These are phyloP conservation scores for Pseudoneurospora amorphoporcata DNA, from an alignment of 495 filamentous ascomycete genomes.

Conservation along the genomic window DNA sequence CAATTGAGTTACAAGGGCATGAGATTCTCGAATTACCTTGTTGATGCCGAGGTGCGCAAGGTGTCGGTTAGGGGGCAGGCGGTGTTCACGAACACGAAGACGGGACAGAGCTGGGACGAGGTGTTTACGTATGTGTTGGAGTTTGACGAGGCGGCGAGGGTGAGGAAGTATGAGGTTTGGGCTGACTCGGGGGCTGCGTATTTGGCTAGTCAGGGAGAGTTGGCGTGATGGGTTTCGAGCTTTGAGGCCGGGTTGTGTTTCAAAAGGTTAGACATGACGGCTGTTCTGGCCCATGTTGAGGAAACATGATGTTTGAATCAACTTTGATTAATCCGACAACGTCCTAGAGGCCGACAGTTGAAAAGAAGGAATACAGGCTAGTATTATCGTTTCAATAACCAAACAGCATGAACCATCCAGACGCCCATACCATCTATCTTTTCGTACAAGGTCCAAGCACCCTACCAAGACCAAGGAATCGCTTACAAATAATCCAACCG, in stretches of 20 bases:
- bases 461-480: background rate
- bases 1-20: constrained; percentile 38
- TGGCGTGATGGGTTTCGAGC: constrained; percentile 12
- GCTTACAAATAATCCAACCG: background rate
- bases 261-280: background rate
- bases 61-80: constrained; percentile 42
- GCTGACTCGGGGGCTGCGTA: constrained; percentile 56
- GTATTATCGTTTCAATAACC: background rate
- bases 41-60: constrained; percentile 34
- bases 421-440: background rate
- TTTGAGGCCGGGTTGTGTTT: background rate
- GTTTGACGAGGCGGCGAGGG: constrained; percentile 33
- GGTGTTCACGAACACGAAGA: constrained; percentile 39
- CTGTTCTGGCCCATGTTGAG: background rate
- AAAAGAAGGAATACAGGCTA: background rate
- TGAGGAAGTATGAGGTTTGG: constrained; percentile 49
- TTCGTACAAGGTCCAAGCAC: background rate
- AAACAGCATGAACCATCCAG: background rate
- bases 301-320: background rate
- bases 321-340: background rate
- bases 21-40: constrained; percentile 42
- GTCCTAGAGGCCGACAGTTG: background rate
- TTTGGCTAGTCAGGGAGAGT: constrained; percentile 41
- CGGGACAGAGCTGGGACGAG: constrained; percentile 48
- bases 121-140: constrained; percentile 45